Evolutionary conservation across 805 yeast genomes (phyloP), one percentile per base, ranked within the genome.

Genomic region (Monosporozyma servazzii): DNA sequence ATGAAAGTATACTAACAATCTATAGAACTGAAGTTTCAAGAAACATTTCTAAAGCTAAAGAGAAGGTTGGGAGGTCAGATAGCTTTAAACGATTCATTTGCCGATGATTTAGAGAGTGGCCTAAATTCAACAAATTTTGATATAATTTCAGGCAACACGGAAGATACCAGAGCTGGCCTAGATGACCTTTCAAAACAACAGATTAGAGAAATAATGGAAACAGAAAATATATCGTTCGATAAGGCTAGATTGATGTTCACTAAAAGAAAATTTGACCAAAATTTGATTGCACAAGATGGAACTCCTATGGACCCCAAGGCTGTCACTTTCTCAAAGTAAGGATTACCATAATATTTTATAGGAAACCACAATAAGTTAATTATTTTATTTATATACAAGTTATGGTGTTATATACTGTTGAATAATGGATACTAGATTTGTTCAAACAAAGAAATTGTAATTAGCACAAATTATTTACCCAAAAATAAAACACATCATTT

Each of bases 301-400:
- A 65, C 77, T 48, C 90, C 90, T 0, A 56, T 72, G 40, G 90
- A 84, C 55, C 87, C 89, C 1, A 78, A 76, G 56, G 76, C 84
- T 1, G 79, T 82, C 2, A 76, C 80, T 0, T 77, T 78, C 42
- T 49, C 57, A 11, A 51, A 40, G 6, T 53, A 40, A n/a, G 6
- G 13, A 30, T 30, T 13, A 11, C 15, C 15, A 5, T 13, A 33
- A 13, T 5, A 3, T 33, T 13, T 33, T 4, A n/a, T 33, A 7
- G 15, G 37, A 13, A 33, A n/a, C 15, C 15, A n/a, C n/a, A 33
- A 33, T 33, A 13, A 37, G 17, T 37, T 37, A 23, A 41, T 52
- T 50, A 59, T 40, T 29, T 18, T 36, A 20, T 30, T 39, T 45
- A 40, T 48, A 41, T 50, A 50, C 52, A 50, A 47, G 52, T 40